Base-by-base conservation (phyloP, 2,329 filamentous ascomycete genomes). In the Pestalotiopsis sp. region DNA sequence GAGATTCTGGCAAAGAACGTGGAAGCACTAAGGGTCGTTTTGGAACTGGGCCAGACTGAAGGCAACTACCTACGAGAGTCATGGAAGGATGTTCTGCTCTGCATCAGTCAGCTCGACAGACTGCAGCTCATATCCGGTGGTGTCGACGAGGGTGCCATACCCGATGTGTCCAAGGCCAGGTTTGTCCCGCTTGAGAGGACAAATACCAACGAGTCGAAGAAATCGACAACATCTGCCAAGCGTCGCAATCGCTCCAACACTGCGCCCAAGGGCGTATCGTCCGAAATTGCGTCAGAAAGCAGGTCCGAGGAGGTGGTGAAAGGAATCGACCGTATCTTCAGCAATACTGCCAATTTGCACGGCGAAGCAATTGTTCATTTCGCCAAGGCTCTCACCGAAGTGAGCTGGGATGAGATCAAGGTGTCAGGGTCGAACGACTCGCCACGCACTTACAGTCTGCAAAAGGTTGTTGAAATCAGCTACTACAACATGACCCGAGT, bases 401-500 rank as follows among this genome's bases (percentile, higher is more conserved):
- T 99, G 72, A 98, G 95, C 80, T 98, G 96, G 96, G 95, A 98
- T 77, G 96, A 99, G 80, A 99, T 99, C 76, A 95, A 97, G 78
- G 97, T 96, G 3, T 98, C 96, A 0, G 96, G 96, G 0, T 93
- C 95, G 68, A 98, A 95, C 77, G 96, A 99, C 70, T 97, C 94
- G 25, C 96, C 96, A 12, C 90, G 97, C 67, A 99, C 95, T 9
- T 99, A 98, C 86, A 98, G 95, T 82, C 84, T 99, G 70, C 96
- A 99, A 78, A 99, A 99, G 81, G 89, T 99, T 71, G 97, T 99
- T 17, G 96, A 99, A 81, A 98, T 99, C 80, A 97, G 94, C 79
- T 98, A 97, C 81, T 99, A 99, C 88, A 99, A 99, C 83, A 99
- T 99, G 96, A 94, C 93, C 69, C 91, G 96, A 85, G 95, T 99